These are phyloP conservation scores for Cystoderma amianthinum DNA, from an alignment of 768 basidiomycete species.

Conservation along the genomic window DNA sequence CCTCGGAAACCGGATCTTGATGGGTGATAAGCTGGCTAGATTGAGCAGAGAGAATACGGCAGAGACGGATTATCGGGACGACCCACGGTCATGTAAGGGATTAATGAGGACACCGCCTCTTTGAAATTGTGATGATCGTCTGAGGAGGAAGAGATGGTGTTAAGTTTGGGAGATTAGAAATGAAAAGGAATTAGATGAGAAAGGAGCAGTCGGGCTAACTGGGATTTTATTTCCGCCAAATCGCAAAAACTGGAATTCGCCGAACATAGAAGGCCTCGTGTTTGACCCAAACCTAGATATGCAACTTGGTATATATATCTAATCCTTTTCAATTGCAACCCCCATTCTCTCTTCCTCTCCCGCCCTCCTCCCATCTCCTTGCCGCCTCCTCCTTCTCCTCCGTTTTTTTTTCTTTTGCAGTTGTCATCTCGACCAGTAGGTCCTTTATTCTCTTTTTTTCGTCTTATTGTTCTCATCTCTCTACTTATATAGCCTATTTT, in stretches of 20 bases:
- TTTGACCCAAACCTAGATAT: not conserved
- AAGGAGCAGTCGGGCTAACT: constrained; percentile 1
- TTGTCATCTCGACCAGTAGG: constrained; percentile 6
- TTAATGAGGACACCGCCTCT: too few relatives aligned
- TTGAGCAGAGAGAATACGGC: constrained; percentile 10
- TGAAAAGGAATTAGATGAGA: not conserved
- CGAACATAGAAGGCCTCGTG: too few relatives aligned
- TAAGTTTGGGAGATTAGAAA: not conserved
- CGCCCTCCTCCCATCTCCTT: constrained; percentile 18
- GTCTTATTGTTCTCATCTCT: constrained; percentile 24
- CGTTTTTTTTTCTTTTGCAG: constrained; percentile 7
- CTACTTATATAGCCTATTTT: too few relatives aligned
- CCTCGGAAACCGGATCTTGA: constrained; percentile 40
- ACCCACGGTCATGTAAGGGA: too few relatives aligned
- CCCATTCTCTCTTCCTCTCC: constrained; percentile 17
- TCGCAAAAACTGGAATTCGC: too few relatives aligned
- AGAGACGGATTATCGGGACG: constrained; percentile 16
- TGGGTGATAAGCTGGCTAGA: constrained; percentile 23
- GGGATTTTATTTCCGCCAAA: too few relatives aligned
- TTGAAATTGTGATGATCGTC: too few relatives aligned
- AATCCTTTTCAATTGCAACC: too few relatives aligned
- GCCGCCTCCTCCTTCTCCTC: constrained; percentile 15
- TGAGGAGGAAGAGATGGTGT: not conserved
- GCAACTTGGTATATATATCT: not conserved
- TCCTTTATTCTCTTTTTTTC: constrained; percentile 6